Evolutionary conservation across 2,329 filamentous ascomycete genomes (phyloP).

Genomic region (Aspergillus sergii): DNA sequence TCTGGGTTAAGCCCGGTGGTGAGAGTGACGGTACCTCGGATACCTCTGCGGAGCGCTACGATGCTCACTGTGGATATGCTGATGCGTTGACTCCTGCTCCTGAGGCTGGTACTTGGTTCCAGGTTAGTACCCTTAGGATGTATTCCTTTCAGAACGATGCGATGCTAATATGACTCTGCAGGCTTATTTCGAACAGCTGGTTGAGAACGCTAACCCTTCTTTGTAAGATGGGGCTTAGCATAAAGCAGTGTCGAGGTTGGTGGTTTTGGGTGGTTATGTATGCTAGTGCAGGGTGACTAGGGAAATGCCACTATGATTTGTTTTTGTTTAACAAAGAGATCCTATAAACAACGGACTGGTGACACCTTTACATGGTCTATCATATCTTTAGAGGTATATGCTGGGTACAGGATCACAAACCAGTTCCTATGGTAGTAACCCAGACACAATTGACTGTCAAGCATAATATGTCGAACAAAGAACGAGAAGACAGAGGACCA

Average conservation of each 20-base stretch:
- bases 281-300: background rate
- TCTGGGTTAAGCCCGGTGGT: conserved; percentile 71
- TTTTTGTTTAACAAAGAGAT: no score
- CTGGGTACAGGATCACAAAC: no score
- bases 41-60: conserved; percentile 54
- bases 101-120: conserved; percentile 70
- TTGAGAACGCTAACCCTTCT: conserved; percentile 31
- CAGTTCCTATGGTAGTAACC: no score
- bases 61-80: conserved; percentile 56
- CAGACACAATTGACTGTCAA: no score
- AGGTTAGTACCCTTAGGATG: conserved; percentile 25
- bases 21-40: conserved; percentile 57
- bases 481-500: no score
- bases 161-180: background rate
- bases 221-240: conserved; percentile 11
- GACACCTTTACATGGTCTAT: no score
- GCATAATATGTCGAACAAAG: no score
- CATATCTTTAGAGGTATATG: no score
- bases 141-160: background rate
- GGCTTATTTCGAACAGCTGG: conserved; percentile 34
- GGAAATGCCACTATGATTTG: background rate
- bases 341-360: no score
- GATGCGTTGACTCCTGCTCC: conserved; percentile 66
- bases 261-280: background rate
- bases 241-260: no score